Evolutionary conservation across 148 eudicot species (phyloP).

Genomic region (Arctostaphylos glauca): DNA sequence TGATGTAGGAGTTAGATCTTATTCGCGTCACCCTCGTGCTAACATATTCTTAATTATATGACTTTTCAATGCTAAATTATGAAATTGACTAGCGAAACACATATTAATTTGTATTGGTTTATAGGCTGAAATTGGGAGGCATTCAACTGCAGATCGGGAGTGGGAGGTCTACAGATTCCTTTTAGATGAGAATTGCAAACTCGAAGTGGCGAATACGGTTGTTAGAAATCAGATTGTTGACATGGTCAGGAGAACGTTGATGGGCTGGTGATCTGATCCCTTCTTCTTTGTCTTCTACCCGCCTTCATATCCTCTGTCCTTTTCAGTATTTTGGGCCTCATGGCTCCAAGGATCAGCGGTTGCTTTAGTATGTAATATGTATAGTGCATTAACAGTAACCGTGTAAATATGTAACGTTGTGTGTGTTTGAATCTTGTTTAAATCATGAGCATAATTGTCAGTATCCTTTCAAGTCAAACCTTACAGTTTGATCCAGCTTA

Average conservation of each 20-base stretch:
- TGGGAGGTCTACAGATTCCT: conserved; percentile 90
- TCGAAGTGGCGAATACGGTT: conserved; percentile 41
- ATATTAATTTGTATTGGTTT: conserved; percentile 2
- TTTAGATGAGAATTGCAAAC: conserved; percentile 58
- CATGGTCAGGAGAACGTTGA: conserved; percentile 59
- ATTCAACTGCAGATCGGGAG: conserved; percentile 58
- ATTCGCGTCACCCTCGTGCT: not conserved
- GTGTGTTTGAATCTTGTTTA: not conserved
- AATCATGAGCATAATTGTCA: not conserved
- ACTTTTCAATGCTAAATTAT: not conserved
- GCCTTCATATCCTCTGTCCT: not conserved
- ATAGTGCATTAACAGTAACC: not conserved
- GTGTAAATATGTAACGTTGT: not conserved
- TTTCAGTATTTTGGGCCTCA: not conserved
- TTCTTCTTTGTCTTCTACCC: not conserved
- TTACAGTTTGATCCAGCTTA: not conserved
- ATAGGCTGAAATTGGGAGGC: conserved; percentile 86
- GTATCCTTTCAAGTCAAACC: not conserved
- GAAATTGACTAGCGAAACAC: not conserved
- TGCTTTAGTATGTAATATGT: not conserved
- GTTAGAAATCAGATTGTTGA: conserved; percentile 63
- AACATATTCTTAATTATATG: not conserved
- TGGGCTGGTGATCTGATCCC: conserved; percentile 64
- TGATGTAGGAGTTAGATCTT: not conserved
- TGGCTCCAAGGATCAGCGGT: not conserved